These are phyloP conservation scores for Lactifluus rugatus DNA, from an alignment of 768 basidiomycete species.

Conservation along the genomic window DNA sequence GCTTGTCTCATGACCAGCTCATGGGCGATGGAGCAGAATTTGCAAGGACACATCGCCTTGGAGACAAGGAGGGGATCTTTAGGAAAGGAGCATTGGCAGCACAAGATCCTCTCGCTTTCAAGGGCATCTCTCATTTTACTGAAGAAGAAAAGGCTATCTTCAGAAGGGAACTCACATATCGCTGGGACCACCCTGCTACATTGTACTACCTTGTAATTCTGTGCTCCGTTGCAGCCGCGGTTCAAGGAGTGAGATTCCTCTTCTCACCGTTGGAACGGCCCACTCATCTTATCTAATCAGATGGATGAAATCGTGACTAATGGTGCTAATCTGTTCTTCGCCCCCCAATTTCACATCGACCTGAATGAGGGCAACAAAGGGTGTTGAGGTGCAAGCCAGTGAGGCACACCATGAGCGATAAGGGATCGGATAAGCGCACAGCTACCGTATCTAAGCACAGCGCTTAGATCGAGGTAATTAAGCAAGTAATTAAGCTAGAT, in stretches of 20 bases:
- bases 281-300: conserved; percentile 14
- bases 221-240: conserved; percentile 68
- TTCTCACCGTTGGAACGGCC: conserved; percentile 6
- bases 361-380: conserved; percentile 20
- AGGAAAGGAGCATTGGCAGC: conserved; percentile 68
- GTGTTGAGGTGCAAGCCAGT: too few species aligned
- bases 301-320: conserved; percentile 51
- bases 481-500: too few species aligned
- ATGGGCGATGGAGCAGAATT: conserved; percentile 53
- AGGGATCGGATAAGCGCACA: too few species aligned
- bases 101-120: conserved; percentile 47
- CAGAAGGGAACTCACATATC: conserved; percentile 37
- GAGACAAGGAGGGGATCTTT: conserved; percentile 33
- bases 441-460: too few species aligned
- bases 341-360: conserved; percentile 45
- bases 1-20: conserved; percentile 51
- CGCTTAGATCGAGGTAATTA: too few species aligned
- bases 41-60: conserved; percentile 34
- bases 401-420: too few species aligned
- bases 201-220: conserved; percentile 45
- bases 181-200: conserved; percentile 38
- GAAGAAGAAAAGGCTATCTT: conserved; percentile 37
- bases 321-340: conserved; percentile 48
- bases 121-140: conserved; percentile 31
- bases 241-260: conserved; percentile 44